Evolutionary conservation across 495 filamentous ascomycete species (phyloP).

Genomic region (Parachaetomium inaequale): DNA sequence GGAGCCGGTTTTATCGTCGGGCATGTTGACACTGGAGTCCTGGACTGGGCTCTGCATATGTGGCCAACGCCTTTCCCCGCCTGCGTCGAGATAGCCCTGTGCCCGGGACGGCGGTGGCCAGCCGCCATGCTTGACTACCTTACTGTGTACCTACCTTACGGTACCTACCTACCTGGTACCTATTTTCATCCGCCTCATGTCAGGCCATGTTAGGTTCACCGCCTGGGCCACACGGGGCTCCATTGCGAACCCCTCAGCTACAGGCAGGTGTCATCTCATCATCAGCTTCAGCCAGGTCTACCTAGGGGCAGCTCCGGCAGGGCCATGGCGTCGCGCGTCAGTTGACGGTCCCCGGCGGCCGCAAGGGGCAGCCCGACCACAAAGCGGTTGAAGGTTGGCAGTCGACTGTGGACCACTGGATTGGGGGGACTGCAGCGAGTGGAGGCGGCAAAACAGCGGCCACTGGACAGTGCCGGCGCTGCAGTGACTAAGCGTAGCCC

Average conservation of each 20-base stretch:
- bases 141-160: not conserved
- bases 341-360: not conserved
- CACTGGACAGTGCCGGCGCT: not conserved
- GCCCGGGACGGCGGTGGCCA: not conserved
- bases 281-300: not conserved
- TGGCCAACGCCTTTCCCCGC: not conserved
- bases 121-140: not conserved
- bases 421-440: too few relatives aligned
- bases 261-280: not conserved
- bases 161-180: too few relatives aligned
- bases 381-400: too few relatives aligned
- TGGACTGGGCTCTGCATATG: not conserved
- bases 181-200: slow-evolving; percentile 1
- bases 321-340: not conserved
- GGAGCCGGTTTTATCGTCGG: not conserved
- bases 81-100: not conserved
- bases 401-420: too few relatives aligned
- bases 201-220: slow-evolving; percentile 1
- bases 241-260: not conserved
- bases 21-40: not conserved
- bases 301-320: not conserved
- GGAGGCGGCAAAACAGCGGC: too few relatives aligned
- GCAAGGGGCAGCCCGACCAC: too few relatives aligned
- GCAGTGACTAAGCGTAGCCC: slow-evolving; percentile 14
- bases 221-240: slow-evolving; percentile 11